Conservation (phyloP, 2,329 filamentous ascomycete genomes). For the Aspergillus floridensis region DNA sequence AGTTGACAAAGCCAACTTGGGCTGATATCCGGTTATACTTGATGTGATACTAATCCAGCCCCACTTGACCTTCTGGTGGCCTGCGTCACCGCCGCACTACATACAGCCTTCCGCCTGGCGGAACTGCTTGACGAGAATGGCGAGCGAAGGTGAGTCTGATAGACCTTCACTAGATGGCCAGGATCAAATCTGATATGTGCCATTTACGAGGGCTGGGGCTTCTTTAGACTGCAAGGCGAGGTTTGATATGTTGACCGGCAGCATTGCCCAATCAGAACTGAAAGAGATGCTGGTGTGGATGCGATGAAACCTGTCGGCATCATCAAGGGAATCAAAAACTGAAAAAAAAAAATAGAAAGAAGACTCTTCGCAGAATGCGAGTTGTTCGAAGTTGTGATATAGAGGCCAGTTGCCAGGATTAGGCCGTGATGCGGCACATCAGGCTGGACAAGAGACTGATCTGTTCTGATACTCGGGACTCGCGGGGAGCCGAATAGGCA, state of each 20-base stretch:
- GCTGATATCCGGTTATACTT: too few relatives aligned
- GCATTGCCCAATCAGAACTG: neutral
- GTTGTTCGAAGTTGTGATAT: slow-evolving; percentile 3
- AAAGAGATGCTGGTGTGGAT: neutral
- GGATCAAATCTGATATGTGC: slow-evolving; percentile 5
- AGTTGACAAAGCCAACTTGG: too few relatives aligned
- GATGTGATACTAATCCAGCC: neutral
- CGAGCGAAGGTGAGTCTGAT: neutral
- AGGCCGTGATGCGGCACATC: neutral
- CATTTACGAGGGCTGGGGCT: neutral
- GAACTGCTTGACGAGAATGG: neutral
- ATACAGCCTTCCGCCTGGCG: slow-evolving; percentile 1
- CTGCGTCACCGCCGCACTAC: neutral
- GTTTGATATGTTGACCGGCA: slow-evolving; percentile 1
- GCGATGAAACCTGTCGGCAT: neutral
- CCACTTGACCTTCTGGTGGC: neutral
- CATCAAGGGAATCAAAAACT: neutral
- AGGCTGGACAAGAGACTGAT: neutral
- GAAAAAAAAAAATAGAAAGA: slow-evolving; percentile 2
- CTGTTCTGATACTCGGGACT: slow-evolving; percentile 1
- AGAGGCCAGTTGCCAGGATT: slow-evolving; percentile 2
- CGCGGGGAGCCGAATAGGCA: neutral
- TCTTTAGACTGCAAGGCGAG: neutral
- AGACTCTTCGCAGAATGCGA: slow-evolving; percentile 1
- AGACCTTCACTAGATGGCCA: neutral